These are phyloP conservation scores for Carpinus fangiana DNA, from an alignment of 306 rosid genomes.

Conservation along the genomic window DNA sequence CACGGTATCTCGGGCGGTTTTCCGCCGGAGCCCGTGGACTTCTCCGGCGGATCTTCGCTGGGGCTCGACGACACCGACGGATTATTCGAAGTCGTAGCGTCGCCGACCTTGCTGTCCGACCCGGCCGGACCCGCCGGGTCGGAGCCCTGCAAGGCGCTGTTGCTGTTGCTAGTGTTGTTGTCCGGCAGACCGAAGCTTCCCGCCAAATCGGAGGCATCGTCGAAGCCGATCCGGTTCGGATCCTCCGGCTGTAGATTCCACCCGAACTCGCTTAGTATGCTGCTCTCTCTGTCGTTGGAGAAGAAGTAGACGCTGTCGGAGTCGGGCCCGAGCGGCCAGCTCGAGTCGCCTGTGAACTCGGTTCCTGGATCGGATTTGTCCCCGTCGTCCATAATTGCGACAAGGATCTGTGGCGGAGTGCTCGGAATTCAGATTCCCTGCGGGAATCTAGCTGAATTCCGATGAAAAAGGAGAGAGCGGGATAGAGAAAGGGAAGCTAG, in stretches of 20 bases:
- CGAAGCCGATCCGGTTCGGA: conserved; percentile 39
- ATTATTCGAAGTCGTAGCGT: conserved; percentile 44
- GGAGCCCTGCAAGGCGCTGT: conserved; percentile 16
- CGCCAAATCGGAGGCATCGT: conserved; percentile 29
- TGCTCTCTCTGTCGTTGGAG: conserved; percentile 40
- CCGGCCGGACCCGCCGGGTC: conserved; percentile 36
- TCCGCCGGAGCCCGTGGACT: conserved; percentile 60
- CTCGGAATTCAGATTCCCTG: conserved; percentile 12
- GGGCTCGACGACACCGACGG: conserved; percentile 78
- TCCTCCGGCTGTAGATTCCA: conserved; percentile 56
- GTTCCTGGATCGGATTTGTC: conserved; percentile 45
- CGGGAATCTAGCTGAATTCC: conserved; percentile 21
- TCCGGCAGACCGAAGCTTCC: conserved; percentile 10
- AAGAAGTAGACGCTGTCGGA: conserved; percentile 43
- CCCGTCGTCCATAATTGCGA: conserved; percentile 32
- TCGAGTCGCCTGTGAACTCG: conserved; percentile 47
- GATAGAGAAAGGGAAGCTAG: conserved; percentile 40
- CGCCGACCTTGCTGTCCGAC: conserved; percentile 16
- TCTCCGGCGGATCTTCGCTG: conserved; percentile 84
- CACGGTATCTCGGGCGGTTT: conserved; percentile 78
- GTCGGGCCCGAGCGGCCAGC: conserved; percentile 48
- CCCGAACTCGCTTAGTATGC: conserved; percentile 64
- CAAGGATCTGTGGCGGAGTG: neutral
- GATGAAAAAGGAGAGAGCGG: conserved; percentile 7
- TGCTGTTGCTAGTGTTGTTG: neutral